Evolutionary conservation across 1,284 basidiomycete genomes (phyloP).

Genomic region (Bondarzewia mesenterica): DNA sequence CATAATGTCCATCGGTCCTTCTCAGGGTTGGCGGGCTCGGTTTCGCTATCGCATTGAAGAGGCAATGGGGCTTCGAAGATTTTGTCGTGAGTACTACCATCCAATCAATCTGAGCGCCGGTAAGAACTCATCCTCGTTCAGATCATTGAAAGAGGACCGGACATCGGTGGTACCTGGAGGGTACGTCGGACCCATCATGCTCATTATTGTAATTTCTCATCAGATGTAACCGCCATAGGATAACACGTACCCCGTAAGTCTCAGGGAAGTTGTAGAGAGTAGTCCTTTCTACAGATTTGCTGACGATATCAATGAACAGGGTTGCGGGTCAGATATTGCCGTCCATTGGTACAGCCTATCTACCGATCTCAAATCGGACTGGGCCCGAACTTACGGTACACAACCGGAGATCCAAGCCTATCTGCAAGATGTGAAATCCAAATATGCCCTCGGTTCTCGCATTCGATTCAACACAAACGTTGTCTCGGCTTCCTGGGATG

Average conservation of each 20-base stretch:
- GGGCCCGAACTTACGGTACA: conserved; percentile 33
- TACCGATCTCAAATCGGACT: conserved; percentile 42
- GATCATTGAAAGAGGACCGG: conserved; percentile 41
- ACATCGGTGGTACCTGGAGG: conserved; percentile 46
- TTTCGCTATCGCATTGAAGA: conserved; percentile 38
- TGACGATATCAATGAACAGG: conserved; percentile 20
- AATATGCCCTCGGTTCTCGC: conserved; percentile 16
- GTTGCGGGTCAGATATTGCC: conserved; percentile 45
- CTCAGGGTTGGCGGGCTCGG: conserved; percentile 35
- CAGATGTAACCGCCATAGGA: conserved; percentile 27
- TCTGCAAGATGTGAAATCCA: conserved; percentile 26
- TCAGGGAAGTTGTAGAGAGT: too few species aligned
- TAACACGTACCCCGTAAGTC: conserved; percentile 28
- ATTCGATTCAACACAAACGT: conserved; percentile 27
- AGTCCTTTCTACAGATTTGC: background rate
- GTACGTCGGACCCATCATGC: conserved; percentile 20
- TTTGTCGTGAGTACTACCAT: conserved; percentile 29
- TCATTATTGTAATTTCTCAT: conserved; percentile 5
- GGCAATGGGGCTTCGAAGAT: conserved; percentile 32
- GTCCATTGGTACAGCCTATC: conserved; percentile 53
- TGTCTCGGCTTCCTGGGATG: conserved; percentile 32
- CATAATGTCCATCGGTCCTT: conserved; percentile 15
- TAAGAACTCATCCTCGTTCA: conserved; percentile 13
- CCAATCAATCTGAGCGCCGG: conserved; percentile 7
- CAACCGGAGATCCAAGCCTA: conserved; percentile 45